Evolutionary conservation across 495 filamentous ascomycete species (phyloP), one percentile per base, ranked within the genome.

Genomic region (Aspergillus steynii): DNA sequence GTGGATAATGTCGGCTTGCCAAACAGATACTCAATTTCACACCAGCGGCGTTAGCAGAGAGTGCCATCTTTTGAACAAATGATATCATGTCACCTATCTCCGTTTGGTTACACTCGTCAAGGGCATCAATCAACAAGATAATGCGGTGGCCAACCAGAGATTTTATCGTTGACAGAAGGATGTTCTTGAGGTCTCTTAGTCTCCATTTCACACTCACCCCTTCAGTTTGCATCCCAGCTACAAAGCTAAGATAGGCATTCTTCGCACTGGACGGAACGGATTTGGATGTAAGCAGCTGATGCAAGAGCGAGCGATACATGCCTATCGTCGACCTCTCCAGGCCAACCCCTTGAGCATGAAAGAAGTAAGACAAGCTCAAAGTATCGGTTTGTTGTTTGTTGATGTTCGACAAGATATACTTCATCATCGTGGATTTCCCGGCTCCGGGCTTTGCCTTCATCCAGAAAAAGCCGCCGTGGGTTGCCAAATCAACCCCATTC

Each of bases 271-370:
- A n/a, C 49, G 25, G 49, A 20, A 26, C 61, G 10, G 74, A 69
- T 25, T 58, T 50, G 14, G 53, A 53, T 48, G 69, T 45, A n/a
- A 77, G 68, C 2, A 78, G 62, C 34, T 77, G 73, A n/a, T 59
- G 56, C 25, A 78, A 59, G 1, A 87, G 58, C 0, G 83, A 82
- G 27, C 83, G 83, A 60, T 85, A 86, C 78, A 86, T 82, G 3
- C 85, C 84, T 2, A 57, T 8, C 31, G 69, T 74, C 1, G 83
- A 78, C 55, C 77, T 81, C 65, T 86, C 82, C 27, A 85, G 65
- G 6, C 68, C 46, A 1, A 59, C 68, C 1, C 83, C 81, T 58
- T 75, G 67, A 0, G 77, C 78, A 47, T 82, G 73, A 67, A 83
- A 84, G 71, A 83, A 84, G n/a, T n/a, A n/a, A n/a, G n/a, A n/a